A percentile compares a stretch with the other conserved stretches of the same genome.
phyloP scores from a whole-genome alignment of 331 rosid genomes.

The Spiraea crenata region DNA sequence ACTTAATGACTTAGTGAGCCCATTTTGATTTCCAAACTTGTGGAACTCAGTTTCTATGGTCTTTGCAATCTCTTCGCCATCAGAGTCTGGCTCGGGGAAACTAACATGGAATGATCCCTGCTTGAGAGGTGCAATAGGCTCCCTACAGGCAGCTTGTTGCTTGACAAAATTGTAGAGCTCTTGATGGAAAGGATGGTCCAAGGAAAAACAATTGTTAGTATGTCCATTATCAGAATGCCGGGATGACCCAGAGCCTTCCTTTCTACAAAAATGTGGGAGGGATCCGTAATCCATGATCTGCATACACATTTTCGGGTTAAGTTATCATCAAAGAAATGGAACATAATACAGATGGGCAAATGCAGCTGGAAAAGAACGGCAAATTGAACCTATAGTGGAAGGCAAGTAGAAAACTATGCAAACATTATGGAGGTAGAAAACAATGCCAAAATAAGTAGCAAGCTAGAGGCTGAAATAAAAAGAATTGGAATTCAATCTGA shows the following conservation, averaged over 20 bases:
- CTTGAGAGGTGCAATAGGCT: slow-evolving; percentile 48
- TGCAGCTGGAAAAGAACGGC: slow-evolving; percentile 2
- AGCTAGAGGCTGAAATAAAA: background rate
- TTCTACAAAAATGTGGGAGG: slow-evolving; percentile 88
- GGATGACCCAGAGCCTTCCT: slow-evolving; percentile 70
- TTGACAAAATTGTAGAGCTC: slow-evolving; percentile 59
- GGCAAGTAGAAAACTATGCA: background rate
- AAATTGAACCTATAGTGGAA: background rate
- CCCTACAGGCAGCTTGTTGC: slow-evolving; percentile 44
- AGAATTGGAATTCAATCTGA: background rate
- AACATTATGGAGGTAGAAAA: background rate
- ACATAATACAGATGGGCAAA: background rate
- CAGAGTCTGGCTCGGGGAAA: slow-evolving; percentile 72
- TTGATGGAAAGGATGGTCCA: slow-evolving; percentile 71
- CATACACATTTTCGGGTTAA: slow-evolving; percentile 19
- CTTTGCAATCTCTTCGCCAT: slow-evolving; percentile 52
- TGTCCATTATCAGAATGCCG: slow-evolving; percentile 37
- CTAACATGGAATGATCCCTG: slow-evolving; percentile 76
- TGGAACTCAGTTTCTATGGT: slow-evolving; percentile 72
- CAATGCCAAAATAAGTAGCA: background rate
- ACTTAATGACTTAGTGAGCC: slow-evolving; percentile 41
- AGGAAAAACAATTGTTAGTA: slow-evolving; percentile 63
- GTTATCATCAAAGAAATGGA: background rate
- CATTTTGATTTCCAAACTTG: slow-evolving; percentile 56
- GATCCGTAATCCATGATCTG: slow-evolving; percentile 83